Evolutionary conservation across 495 filamentous ascomycete species (phyloP).

Genomic region (Podospora sp.): DNA sequence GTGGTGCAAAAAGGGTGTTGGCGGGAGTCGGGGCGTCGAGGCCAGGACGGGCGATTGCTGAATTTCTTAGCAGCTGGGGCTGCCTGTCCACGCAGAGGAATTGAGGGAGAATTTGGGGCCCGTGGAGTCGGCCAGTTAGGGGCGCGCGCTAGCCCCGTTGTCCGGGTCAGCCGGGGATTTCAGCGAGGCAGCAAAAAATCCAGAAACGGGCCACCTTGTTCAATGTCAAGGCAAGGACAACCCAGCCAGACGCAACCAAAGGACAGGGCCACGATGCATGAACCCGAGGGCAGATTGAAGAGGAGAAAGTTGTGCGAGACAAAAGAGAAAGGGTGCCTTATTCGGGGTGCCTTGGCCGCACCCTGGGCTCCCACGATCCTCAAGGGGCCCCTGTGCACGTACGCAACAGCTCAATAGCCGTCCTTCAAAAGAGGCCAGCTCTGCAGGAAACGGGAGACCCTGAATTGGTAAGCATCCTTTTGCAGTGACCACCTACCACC

Average conservation of each 20-base stretch:
- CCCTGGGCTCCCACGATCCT: background rate
- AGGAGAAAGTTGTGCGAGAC: background rate
- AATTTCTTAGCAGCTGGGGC: conserved; percentile 16
- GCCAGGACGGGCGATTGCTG: conserved; percentile 14
- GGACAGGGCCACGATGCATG: background rate
- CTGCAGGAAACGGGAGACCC: conserved; percentile 24
- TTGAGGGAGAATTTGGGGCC: conserved; percentile 22
- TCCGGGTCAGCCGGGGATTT: conserved; percentile 23
- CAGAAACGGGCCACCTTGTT: conserved; percentile 2
- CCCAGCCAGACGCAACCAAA: conserved; percentile 1
- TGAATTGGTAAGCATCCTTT: conserved; percentile 37
- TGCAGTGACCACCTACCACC: background rate
- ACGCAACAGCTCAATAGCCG: background rate
- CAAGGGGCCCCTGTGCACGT: background rate
- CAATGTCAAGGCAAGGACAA: conserved; percentile 5
- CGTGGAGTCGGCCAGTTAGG: conserved; percentile 17
- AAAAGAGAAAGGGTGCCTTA: background rate
- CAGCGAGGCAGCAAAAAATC: conserved; percentile 12
- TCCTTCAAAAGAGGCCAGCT: conserved; percentile 14
- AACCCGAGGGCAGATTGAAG: conserved; percentile 1
- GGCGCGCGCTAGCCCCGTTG: conserved; percentile 9
- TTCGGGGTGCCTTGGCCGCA: background rate
- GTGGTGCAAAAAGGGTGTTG: background rate
- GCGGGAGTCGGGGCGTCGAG: conserved; percentile 5
- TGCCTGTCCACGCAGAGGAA: conserved; percentile 16